Base-by-base conservation (phyloP, 108 stramenopile species). In the Pseudonitzschia delicatissima region DNA sequence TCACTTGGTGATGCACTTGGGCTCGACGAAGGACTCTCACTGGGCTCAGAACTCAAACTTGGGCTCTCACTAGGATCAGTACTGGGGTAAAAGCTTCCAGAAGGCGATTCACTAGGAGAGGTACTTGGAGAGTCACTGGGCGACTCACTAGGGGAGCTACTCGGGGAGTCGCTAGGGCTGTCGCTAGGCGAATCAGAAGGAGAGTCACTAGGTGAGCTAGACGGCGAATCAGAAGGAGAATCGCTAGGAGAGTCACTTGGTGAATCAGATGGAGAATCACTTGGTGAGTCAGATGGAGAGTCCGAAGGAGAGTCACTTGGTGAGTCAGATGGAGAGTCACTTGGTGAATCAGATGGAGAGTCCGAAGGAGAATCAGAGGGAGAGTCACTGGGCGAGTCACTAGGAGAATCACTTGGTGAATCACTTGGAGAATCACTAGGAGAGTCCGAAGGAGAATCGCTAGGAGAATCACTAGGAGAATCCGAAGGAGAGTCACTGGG, bases 361-460 rank as follows among this genome's bases (percentile, higher is more conserved):
- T n/a, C n/a, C n/a, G n/a, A n/a, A n/a, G n/a, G n/a, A n/a, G n/a
- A n/a, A n/a, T n/a, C n/a, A n/a, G n/a, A n/a, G n/a, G n/a, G n/a
- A n/a, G n/a, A n/a, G n/a, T n/a, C 57, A 29, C 52, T 68, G 0
- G 67, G 67, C 15, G 67, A 39, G n/a, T 57, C 33, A 36, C 67
- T 68, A 36, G 67, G n/a, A n/a, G n/a, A n/a, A n/a, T n/a, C n/a
- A n/a, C n/a, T n/a, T n/a, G n/a, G n/a, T n/a, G n/a, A n/a, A n/a
- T n/a, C n/a, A n/a, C n/a, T n/a, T n/a, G n/a, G n/a, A n/a, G n/a
- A n/a, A n/a, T n/a, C n/a, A n/a, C n/a, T n/a, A n/a, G n/a, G n/a
- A n/a, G n/a, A n/a, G n/a, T n/a, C n/a, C n/a, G n/a, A n/a, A n/a
- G n/a, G 67, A 29, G 27, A 27, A 45, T 57, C 67, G 45, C 67